A percentile compares a stretch with the other conserved stretches of the same genome.
Evolutionary conservation across 257 asterid species (phyloP).

Genomic region (Datura wrightii): DNA sequence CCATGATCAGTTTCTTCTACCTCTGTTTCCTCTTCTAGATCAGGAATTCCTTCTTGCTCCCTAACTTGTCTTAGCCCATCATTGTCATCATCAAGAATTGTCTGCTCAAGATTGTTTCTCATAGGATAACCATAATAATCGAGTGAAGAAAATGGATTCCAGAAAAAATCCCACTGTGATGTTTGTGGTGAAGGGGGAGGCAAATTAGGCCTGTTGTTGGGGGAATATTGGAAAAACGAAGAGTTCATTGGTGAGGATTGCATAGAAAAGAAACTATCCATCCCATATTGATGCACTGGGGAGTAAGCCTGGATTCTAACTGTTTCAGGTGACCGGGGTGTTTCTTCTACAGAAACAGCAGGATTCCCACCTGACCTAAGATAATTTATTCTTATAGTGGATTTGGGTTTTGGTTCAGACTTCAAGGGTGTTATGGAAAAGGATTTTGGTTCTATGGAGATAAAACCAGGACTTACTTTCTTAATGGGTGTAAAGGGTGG

Average conservation of each 20-base stretch:
- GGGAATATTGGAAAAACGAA: slow-evolving; percentile 68
- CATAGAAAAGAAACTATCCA: slow-evolving; percentile 70
- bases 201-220: slow-evolving; percentile 56
- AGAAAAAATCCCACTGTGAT: slow-evolving; percentile 96
- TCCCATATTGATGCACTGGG: slow-evolving; percentile 69
- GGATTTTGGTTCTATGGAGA: slow-evolving; percentile 71
- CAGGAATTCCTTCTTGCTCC: slow-evolving; percentile 91
- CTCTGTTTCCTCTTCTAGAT: slow-evolving; percentile 90
- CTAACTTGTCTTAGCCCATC: slow-evolving; percentile 76
- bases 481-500: slow-evolving; percentile 58
- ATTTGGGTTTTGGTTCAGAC: slow-evolving; percentile 50
- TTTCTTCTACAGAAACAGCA: slow-evolving; percentile 78
- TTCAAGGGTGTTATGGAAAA: slow-evolving; percentile 57
- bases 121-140: slow-evolving; percentile 81
- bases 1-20: slow-evolving; percentile 65
- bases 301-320: slow-evolving; percentile 68
- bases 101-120: slow-evolving; percentile 56
- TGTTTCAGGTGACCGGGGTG: slow-evolving; percentile 84
- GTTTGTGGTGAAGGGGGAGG: slow-evolving; percentile 79
- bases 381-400: slow-evolving; percentile 63
- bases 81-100: slow-evolving; percentile 63
- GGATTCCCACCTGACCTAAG: slow-evolving; percentile 71
- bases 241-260: slow-evolving; percentile 63
- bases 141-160: slow-evolving; percentile 93
- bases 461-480: slow-evolving; percentile 64